Evolutionary conservation across 106 monocot species (phyloP), one percentile per base, ranked within the genome.

Genomic region (Apostasia ramifera): DNA sequence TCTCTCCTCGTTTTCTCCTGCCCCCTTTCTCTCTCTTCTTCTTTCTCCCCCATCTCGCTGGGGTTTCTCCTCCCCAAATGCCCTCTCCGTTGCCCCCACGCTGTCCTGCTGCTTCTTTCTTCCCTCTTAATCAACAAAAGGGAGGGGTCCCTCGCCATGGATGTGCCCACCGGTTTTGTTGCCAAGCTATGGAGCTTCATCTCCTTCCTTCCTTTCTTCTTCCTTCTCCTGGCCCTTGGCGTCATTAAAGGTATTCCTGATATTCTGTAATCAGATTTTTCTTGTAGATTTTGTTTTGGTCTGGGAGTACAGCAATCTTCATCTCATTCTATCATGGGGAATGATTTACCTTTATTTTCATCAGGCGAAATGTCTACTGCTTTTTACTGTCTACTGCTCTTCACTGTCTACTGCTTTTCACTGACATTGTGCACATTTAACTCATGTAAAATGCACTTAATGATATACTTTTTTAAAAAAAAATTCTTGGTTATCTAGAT

Each of bases 191-290:
- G 86, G 89, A 82, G 89, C 61, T 84, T 94, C 46, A 45, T 94
- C 41, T 79, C 94, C 46, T 87, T 87, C 73, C 73, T 90, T 44
- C 94, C 94, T 52, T 81, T 87, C 84, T 94, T 94, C 80, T 45
- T 87, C 76, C 9, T 84, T 40, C 82, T 94, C n/a, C 73, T 94
- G 15, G 10, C 80, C 39, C 87, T 94, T 40, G 94, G 90, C 50
- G 15, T 81, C 53, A 48, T 82, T 62, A 94, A 94, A 90, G 84
- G 93, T 94, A 26, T 26, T 26, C 26, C 26, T 26, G 26, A 26
- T 26, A 26, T 26, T 26, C 26, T 26, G 26, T 26, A 26, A 26
- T 26, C 26, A 26, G 26, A 26, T 26, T 26, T 26, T 26, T 26
- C 26, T 26, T 26, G 26, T 26, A 26, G 26, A 26, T 26, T 26